Conservation (phyloP, 352 stramenopile species). For the Pythium guiyangense region DNA sequence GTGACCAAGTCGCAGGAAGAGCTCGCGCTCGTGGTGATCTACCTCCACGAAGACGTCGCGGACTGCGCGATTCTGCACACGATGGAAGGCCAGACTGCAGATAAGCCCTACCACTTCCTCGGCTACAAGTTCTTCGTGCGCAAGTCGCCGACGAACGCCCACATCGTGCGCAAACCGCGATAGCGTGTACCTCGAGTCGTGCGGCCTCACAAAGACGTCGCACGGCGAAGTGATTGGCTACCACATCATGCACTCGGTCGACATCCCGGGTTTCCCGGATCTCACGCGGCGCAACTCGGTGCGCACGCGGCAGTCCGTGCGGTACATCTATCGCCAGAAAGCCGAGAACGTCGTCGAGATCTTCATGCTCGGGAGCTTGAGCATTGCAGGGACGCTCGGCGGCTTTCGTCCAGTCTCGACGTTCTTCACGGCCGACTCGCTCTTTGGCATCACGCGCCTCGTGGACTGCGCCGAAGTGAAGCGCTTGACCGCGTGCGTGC, state of each 20-base stretch:
- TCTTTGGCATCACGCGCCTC: conserved; percentile 40
- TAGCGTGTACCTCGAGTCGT: conserved; percentile 53
- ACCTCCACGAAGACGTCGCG: conserved; percentile 55
- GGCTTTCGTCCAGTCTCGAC: conserved; percentile 29
- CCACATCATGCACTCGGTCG: conserved; percentile 68
- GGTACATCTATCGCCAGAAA: conserved; percentile 57
- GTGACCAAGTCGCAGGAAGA: conserved; percentile 54
- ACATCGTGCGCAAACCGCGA: conserved; percentile 51
- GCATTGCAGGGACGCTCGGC: conserved; percentile 34
- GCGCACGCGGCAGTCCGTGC: conserved; percentile 40
- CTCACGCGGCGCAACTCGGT: conserved; percentile 49
- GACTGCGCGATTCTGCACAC: conserved; percentile 58
- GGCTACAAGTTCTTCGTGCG: conserved; percentile 67
- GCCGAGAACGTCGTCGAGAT: conserved; percentile 44
- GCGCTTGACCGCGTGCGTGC: conserved; percentile 47
- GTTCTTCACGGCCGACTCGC: conserved; percentile 32
- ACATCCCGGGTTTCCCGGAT: conserved; percentile 47
- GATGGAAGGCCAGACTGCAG: conserved; percentile 37
- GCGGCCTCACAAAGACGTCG: conserved; percentile 33
- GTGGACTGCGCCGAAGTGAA: conserved; percentile 52
- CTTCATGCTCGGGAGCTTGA: conserved; percentile 55
- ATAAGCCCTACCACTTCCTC: conserved; percentile 52
- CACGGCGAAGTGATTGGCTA: conserved; percentile 51
- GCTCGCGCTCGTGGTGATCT: conserved; percentile 46
- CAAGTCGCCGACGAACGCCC: conserved; percentile 35